phyloP scores from a whole-genome alignment of 2,329 filamentous ascomycete genomes.

The Cytospora piceae region DNA sequence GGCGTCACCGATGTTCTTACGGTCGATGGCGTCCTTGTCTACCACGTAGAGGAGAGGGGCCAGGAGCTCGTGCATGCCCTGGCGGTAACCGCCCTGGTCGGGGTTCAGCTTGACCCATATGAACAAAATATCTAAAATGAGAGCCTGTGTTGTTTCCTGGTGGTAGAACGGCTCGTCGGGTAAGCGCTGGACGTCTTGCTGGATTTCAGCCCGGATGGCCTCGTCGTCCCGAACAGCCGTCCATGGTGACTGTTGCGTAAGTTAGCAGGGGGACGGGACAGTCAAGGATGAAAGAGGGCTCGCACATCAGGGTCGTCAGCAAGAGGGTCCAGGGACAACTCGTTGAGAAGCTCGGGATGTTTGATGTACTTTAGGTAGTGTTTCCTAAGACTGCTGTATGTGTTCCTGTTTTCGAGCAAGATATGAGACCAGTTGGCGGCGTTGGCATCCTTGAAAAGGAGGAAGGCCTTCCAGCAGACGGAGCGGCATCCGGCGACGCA shows the following conservation, averaged over 20 bases:
- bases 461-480: slow-evolving; percentile 90
- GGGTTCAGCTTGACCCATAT: slow-evolving; percentile 93
- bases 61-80: slow-evolving; percentile 97
- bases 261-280: slow-evolving; percentile 20
- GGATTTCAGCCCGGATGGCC: slow-evolving; percentile 81
- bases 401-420: slow-evolving; percentile 69
- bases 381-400: slow-evolving; percentile 72
- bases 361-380: slow-evolving; percentile 83
- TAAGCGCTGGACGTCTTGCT: slow-evolving; percentile 91
- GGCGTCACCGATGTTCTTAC: slow-evolving; percentile 39
- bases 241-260: slow-evolving; percentile 78
- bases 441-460: slow-evolving; percentile 73
- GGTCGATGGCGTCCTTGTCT: slow-evolving; percentile 76
- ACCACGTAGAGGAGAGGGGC: slow-evolving; percentile 87
- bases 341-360: slow-evolving; percentile 76
- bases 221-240: slow-evolving; percentile 85
- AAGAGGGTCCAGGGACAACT: slow-evolving; percentile 77
- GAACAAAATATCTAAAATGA: slow-evolving; percentile 88
- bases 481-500: slow-evolving; percentile 78
- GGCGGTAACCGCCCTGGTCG: slow-evolving; percentile 84
- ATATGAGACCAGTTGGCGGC: slow-evolving; percentile 69
- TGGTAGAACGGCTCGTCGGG: slow-evolving; percentile 93
- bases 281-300: slow-evolving; percentile 4
- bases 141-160: slow-evolving; percentile 73
- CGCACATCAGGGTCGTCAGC: slow-evolving; percentile 72